Conservation (phyloP, 495 filamentous ascomycete species). For the Rostrohypoxylon terebratum region DNA sequence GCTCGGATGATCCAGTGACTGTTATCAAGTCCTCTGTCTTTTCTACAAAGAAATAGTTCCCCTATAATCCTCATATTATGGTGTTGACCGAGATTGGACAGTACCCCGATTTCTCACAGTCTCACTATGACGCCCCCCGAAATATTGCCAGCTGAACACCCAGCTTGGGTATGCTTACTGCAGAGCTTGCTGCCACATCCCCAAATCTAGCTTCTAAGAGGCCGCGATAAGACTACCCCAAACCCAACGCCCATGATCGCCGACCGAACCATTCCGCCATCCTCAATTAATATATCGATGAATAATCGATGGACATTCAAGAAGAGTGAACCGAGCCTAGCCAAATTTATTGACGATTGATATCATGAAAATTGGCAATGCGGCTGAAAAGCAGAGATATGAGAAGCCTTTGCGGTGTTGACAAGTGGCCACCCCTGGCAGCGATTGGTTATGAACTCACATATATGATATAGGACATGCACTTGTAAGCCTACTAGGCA, state of each 20-base stretch:
- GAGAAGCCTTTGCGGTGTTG: background rate
- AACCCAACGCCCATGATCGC: constrained; percentile 9
- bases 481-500: background rate
- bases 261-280: background rate
- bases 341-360: too few relatives aligned
- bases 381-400: background rate
- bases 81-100: background rate
- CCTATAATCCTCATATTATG: background rate
- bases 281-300: background rate
- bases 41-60: background rate
- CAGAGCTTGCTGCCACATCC: background rate
- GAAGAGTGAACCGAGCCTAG: background rate
- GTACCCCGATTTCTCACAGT: background rate
- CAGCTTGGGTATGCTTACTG: constrained; percentile 10
- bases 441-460: background rate
- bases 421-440: background rate
- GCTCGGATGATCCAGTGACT: background rate
- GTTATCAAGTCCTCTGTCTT: background rate
- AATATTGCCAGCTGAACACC: constrained; percentile 32
- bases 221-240: background rate
- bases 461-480: background rate
- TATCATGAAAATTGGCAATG: background rate
- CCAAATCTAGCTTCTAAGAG: background rate
- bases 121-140: background rate
- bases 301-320: background rate